Percentiles rank a stretch among this genome's conserved stretches.
Conservation (phyloP, 116 monocot genomes). For the Phalaenopsis hybrid region DNA sequence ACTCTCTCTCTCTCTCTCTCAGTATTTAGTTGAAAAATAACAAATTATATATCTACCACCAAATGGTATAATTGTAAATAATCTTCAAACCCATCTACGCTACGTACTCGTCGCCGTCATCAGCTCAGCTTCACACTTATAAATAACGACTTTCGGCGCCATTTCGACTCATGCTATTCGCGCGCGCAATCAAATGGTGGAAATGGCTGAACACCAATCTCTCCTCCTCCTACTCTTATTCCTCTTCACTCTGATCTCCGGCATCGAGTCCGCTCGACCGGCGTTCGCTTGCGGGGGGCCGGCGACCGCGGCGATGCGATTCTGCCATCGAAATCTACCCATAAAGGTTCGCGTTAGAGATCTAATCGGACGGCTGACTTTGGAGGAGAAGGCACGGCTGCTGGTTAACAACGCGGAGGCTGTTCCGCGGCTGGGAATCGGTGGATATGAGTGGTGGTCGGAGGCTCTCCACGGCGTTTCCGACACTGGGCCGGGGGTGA, state of each 20-base stretch:
- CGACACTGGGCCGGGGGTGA: conserved; percentile 33
- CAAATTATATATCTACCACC: too few species aligned
- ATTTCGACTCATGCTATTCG: too few species aligned
- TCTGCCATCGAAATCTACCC: conserved; percentile 39
- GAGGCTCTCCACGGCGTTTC: conserved; percentile 56
- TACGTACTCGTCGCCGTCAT: too few species aligned
- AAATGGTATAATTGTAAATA: too few species aligned
- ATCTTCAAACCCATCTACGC: too few species aligned
- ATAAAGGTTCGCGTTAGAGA: conserved; percentile 39
- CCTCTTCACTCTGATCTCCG: not conserved
- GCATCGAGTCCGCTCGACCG: conserved; percentile 10
- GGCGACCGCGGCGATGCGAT: conserved; percentile 19
- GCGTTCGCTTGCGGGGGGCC: conserved; percentile 57
- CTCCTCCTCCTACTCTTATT: conserved; percentile 4
- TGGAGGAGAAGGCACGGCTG: conserved; percentile 48
- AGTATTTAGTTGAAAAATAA: too few species aligned
- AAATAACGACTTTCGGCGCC: too few species aligned
- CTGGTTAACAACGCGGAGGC: conserved; percentile 63
- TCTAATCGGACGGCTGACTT: conserved; percentile 43
- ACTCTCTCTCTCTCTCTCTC: too few species aligned
- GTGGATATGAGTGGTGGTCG: conserved; percentile 75
- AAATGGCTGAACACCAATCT: not conserved
- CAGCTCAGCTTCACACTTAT: too few species aligned
- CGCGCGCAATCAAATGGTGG: too few species aligned
- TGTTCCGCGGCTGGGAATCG: conserved; percentile 49